Conservation (phyloP, 1,284 basidiomycete species). For the Tilletiopsis washingtonensis region DNA sequence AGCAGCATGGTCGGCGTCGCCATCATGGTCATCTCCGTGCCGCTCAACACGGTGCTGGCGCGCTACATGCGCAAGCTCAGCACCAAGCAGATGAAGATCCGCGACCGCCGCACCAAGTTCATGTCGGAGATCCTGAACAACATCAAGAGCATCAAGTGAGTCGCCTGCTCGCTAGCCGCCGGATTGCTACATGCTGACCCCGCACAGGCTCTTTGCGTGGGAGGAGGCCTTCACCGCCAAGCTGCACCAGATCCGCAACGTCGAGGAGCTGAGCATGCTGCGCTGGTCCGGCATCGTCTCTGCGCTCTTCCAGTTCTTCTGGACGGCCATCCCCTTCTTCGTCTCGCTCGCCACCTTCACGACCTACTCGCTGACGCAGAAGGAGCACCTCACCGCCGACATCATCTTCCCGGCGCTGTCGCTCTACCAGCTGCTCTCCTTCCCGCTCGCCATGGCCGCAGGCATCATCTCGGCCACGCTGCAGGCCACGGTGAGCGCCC, state of each 20-base stretch:
- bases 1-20: conserved; percentile 82
- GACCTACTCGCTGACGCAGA: conserved; percentile 63
- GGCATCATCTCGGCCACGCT: conserved; percentile 56
- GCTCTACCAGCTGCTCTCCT: conserved; percentile 78
- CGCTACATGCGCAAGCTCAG: conserved; percentile 67
- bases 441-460: conserved; percentile 68
- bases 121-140: conserved; percentile 57
- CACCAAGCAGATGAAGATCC: conserved; percentile 81
- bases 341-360: conserved; percentile 71
- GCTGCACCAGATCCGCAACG: conserved; percentile 70
- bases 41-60: conserved; percentile 21
- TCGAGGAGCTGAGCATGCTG: conserved; percentile 73
- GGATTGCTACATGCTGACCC: no score
- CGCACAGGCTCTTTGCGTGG: conserved; percentile 55
- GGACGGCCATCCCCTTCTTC: conserved; percentile 51
- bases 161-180: no score
- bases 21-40: conserved; percentile 59
- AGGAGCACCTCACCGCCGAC: conserved; percentile 72
- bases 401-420: conserved; percentile 91
- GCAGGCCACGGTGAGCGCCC: conserved; percentile 76
- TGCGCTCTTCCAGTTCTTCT: conserved; percentile 44
- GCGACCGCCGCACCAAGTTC: conserved; percentile 54
- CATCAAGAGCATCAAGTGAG: conserved; percentile 70
- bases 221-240: conserved; percentile 75
- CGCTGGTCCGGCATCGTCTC: conserved; percentile 14